Evolutionary conservation across 1,284 basidiomycete species (phyloP), one percentile per base, ranked within the genome.

Genomic region (Cutaneotrichosporon dermatis): DNA sequence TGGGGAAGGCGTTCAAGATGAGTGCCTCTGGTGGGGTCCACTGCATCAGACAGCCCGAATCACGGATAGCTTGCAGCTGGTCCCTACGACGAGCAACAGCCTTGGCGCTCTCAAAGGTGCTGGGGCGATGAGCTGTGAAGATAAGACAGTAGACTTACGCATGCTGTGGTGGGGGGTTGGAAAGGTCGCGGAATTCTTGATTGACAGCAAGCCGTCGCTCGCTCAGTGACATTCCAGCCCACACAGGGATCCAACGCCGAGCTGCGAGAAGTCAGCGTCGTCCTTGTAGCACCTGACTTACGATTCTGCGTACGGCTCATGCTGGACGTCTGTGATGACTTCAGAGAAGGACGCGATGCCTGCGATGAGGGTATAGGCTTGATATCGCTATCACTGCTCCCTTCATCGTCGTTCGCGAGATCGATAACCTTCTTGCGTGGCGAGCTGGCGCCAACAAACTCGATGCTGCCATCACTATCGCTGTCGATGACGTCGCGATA

Each of bases 381-480:
- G 16, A 37, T 36, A 36, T 49, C 45, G 9, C 43, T 55, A n/a
- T 58, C 39, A 40, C 39, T 40, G 39, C 39, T 40, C 9, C 12
- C 39, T 8, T 12, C 39, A 40, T 40, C 46, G 6, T 49, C 60
- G 6, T 39, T 4, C 4, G 53, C 13, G 15, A 50, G 25, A 25
- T 25, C 25, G 25, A 25, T 25, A 51, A 61, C 53, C 41, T 36
- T n/a, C 52, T 50, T 53, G 42, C 34, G 11, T 7, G 56, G 50
- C 7, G 50, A 52, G 51, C 25, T 46, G 12, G 34, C 11, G 6
- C 57, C 57, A 5, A 45, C 41, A 35, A 59, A 53, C 43, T 54
- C 44, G 9, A 61, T 49, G 1, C 51, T 60, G 34, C 61, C 58
- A 36, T 61, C 57, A 43, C 59, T 59, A 50, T 58, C 53, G 10